A percentile compares a stretch with the other conserved stretches of the same genome.
phyloP scores from a whole-genome alignment of 2,329 filamentous ascomycete genomes.

The Neophaeococcomyces aloes region DNA sequence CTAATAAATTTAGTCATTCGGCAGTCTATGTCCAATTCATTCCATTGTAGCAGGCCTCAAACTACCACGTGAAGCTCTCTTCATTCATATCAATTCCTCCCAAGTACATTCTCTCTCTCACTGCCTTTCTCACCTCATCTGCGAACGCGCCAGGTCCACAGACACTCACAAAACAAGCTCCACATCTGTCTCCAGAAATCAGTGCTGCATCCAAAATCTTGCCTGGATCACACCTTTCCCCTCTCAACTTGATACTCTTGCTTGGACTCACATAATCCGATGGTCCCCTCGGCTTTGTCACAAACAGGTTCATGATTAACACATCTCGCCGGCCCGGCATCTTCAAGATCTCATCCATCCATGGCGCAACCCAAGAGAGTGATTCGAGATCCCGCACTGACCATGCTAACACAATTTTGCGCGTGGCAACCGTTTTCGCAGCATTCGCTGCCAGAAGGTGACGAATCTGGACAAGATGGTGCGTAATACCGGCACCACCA shows the following conservation, averaged over 20 bases:
- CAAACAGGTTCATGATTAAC: conserved; percentile 51
- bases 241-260: conserved; percentile 50
- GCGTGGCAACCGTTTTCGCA: conserved; percentile 45
- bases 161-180: conserved; percentile 51
- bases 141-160: conserved; percentile 55
- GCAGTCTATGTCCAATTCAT: too few relatives aligned
- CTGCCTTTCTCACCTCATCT: conserved; percentile 49
- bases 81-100: conserved; percentile 52
- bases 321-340: conserved; percentile 50
- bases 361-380: conserved; percentile 53
- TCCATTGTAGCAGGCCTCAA: background rate
- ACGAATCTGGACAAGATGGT: conserved; percentile 52
- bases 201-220: conserved; percentile 50
- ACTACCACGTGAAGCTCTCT: conserved; percentile 54
- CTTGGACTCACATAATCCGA: conserved; percentile 47
- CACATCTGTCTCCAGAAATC: conserved; percentile 35
- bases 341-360: conserved; percentile 55
- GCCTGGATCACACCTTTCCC: conserved; percentile 46
- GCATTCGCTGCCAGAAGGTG: conserved; percentile 46
- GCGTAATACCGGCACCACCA: conserved; percentile 56
- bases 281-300: conserved; percentile 48
- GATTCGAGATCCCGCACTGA: conserved; percentile 50
- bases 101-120: conserved; percentile 40
- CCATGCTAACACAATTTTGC: conserved; percentile 53
- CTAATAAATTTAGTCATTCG: too few relatives aligned